Percentiles rank a stretch among this genome's conserved stretches.
Conservation (phyloP, 225 moss, liverwort and hornwort species). For the Marchantia polymorpha region DNA sequence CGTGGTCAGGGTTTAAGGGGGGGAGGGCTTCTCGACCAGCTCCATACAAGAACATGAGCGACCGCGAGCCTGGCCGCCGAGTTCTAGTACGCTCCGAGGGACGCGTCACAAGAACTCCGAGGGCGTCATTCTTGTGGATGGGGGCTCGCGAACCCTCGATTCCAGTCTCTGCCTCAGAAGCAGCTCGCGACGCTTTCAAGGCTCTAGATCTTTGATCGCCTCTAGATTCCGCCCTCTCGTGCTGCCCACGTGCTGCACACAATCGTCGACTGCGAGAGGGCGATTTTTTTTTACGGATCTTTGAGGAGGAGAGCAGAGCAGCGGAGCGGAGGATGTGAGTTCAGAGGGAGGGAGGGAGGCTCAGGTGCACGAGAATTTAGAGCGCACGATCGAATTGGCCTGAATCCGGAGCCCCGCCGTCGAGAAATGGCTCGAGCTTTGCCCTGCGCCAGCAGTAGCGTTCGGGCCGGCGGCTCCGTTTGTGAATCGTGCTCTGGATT, state of each 20-base stretch:
- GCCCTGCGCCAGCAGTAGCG: background rate
- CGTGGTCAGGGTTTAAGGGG: background rate
- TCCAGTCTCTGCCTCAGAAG: background rate
- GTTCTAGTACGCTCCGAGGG: background rate
- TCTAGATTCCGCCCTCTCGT: background rate
- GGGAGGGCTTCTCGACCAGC: background rate
- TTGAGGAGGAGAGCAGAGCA: background rate
- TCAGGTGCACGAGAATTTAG: too few relatives aligned
- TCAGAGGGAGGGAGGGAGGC: too few relatives aligned
- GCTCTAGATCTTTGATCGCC: background rate
- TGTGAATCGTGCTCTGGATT: background rate
- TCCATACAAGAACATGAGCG: background rate
- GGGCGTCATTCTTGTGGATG: too few relatives aligned
- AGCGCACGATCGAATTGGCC: too few relatives aligned
- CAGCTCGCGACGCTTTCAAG: background rate
- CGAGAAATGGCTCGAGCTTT: conserved; percentile 8
- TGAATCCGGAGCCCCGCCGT: background rate
- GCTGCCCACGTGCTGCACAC: background rate
- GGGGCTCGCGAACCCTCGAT: background rate
- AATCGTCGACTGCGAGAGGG: background rate
- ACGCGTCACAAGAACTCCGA: conserved; percentile 5
- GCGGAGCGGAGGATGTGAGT: background rate
- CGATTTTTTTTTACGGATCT: background rate
- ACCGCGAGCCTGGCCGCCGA: background rate
- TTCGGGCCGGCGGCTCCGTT: too few relatives aligned